Conservation (phyloP, 2,329 filamentous ascomycete genomes). For the Colletotrichum sp. region DNA sequence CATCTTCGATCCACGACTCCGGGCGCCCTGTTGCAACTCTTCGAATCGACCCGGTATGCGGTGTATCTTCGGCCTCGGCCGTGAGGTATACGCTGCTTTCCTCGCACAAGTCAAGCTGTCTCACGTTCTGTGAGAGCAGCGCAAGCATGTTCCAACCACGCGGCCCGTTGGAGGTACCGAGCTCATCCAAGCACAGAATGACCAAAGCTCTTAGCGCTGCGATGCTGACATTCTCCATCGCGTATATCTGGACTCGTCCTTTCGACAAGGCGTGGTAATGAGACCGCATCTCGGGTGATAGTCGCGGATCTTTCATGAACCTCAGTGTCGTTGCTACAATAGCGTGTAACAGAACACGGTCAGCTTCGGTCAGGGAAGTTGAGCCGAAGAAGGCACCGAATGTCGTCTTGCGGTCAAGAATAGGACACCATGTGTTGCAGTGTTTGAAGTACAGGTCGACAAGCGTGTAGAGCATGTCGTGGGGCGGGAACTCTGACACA, state of each 20-base stretch:
- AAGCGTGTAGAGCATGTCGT: constrained; percentile 63
- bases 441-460: constrained; percentile 69
- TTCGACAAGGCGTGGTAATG: constrained; percentile 45
- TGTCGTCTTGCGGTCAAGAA: constrained; percentile 48
- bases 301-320: constrained; percentile 43
- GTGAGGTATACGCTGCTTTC: constrained; percentile 43
- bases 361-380: constrained; percentile 41
- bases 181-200: constrained; percentile 45
- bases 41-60: constrained; percentile 38
- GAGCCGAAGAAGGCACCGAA: constrained; percentile 45
- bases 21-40: constrained; percentile 39
- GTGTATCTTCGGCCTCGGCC: constrained; percentile 34
- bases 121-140: constrained; percentile 41
- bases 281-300: constrained; percentile 40
- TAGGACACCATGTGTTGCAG: constrained; percentile 64
- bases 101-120: constrained; percentile 43
- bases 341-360: constrained; percentile 46
- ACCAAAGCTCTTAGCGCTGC: constrained; percentile 43
- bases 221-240: constrained; percentile 45
- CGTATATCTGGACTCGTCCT: constrained; percentile 44
- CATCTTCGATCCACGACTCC: constrained; percentile 50
- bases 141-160: constrained; percentile 47
- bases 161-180: constrained; percentile 48
- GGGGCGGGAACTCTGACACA: constrained; percentile 59
- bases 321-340: constrained; percentile 48